Base-by-base conservation (phyloP, 2,329 filamentous ascomycete genomes). In the Colletotrichum spinosum region DNA sequence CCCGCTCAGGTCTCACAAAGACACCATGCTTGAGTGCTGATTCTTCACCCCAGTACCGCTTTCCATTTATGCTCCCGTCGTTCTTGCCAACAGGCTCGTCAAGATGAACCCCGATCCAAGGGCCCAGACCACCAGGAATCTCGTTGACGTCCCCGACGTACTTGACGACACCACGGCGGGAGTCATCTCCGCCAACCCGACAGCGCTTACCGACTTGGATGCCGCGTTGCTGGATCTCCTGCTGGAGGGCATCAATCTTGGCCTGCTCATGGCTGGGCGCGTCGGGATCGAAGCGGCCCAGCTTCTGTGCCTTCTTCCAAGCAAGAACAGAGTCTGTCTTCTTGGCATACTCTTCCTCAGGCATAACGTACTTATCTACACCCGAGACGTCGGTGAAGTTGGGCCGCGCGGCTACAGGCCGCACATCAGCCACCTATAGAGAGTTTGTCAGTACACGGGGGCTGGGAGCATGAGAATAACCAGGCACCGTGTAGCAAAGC, bases 281-380 rank as follows among this genome's bases (percentile, higher is more conserved):
- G 71, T 90, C 85, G 11, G 96, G 96, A 75, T 98, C 93, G 79
- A 99, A 99, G 41, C 96, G 92, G 55, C 96, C 96, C n/a, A 98
- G 87, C 76, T 97, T 94, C 78, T 97, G 90, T n/a, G 89, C 83
- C 80, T 92, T 95, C 81, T 99, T 99, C 94, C 94, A 98, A 6
- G 94, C 92, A 33, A 97, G 86, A 12, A 99, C 96, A 4, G 92
- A 95, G 79, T 97, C 93, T 48, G 89, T 84, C 74, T 94, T 93
- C 73, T 89, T 88, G 76, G 94, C 93, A 79, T 99, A 99, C 74
- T 94, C 91, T 54, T 90, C 86, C 56, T 86, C 84, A n/a, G 94
- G 92, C 85, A 99, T 91, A 68, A 91, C 88, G 77, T 96, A 98
- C 81, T 97, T 97, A 61, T 94, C 88, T 6, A 97, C 93, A 9